Evolutionary conservation across 2,329 filamentous ascomycete species (phyloP), one percentile per base, ranked within the genome.

Genomic region (Cladorrhinum sp.): DNA sequence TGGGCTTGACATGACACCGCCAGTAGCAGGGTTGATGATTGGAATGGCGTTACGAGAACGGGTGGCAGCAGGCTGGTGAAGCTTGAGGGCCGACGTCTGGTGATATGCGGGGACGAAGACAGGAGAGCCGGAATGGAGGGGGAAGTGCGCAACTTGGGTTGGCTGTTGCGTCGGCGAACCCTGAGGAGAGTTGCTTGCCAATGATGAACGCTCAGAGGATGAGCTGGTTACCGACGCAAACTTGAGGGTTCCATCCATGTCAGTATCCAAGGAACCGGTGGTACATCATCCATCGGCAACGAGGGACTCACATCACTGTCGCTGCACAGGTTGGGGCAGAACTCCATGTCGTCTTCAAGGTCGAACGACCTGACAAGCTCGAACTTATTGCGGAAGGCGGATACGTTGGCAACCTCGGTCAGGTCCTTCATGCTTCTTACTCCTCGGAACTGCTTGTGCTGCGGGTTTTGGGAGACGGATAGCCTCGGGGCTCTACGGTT

Each of bases 11-110:
- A 97, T 89, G 71, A 86, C 85, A 75, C 92, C 87, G 72, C 95
- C 92, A 60, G 93, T 97, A 68, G 85, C 90, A 58, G 95, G 95
- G 81, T 99, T 96, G 77, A 98, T 91, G 74, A 99, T 99, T 62
- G 93, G 93, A 68, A 98, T 98, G 71, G 95, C 92, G 76, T 97
- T 98, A 76, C 92, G 91, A 61, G 89, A 86, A 68, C 95, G 91
- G 65, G 93, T 91, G 64, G 93, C 91, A 64, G 93, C 84, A 63
- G 93, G 92, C 80, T 97, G 93, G 77, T 96, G 92, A 64, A 96
- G 82, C 79, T 96, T 97, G 69, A 93, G 69, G 81, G 76, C 86
- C 64, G 78, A 76, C 62, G 81, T 85, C 70, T 86, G 88, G 75
- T 90, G 87, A 76, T 85, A 90, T 32, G 87, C 82, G 57, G 88